Evolutionary conservation across 805 yeast genomes (phyloP).

Genomic region (Candida tibetensis): DNA sequence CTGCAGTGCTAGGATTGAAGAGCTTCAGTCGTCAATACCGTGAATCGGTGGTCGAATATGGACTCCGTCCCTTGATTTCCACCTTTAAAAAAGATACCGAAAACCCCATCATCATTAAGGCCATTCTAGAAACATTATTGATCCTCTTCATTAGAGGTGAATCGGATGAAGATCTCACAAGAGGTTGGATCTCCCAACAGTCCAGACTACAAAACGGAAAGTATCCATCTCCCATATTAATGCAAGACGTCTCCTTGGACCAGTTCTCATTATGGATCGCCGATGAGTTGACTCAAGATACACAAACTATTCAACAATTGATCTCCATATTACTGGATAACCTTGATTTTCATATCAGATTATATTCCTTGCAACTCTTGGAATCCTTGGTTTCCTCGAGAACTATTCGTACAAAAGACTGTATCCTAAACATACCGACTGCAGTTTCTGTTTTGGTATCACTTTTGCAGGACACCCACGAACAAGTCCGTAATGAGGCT

Average conservation of each 20-base stretch:
- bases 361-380: slow-evolving; percentile 79
- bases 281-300: slow-evolving; percentile 76
- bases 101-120: slow-evolving; percentile 72
- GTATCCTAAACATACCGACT: slow-evolving; percentile 68
- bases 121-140: slow-evolving; percentile 80
- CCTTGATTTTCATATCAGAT: slow-evolving; percentile 68
- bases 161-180: slow-evolving; percentile 57
- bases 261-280: slow-evolving; percentile 94
- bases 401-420: slow-evolving; percentile 68
- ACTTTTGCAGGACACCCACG: slow-evolving; percentile 50
- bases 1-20: slow-evolving; percentile 86
- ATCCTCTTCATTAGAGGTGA: slow-evolving; percentile 75
- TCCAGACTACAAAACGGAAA: slow-evolving; percentile 73
- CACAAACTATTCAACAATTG: slow-evolving; percentile 24
- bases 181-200: slow-evolving; percentile 73
- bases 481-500: slow-evolving; percentile 87
- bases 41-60: slow-evolving; percentile 87
- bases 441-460: slow-evolving; percentile 74
- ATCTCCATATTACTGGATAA: slow-evolving; percentile 47
- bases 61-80: slow-evolving; percentile 67
- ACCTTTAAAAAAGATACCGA: slow-evolving; percentile 62
- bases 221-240: slow-evolving; percentile 69
- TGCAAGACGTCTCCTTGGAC: slow-evolving; percentile 60
- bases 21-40: slow-evolving; percentile 86
- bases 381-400: slow-evolving; percentile 82